Percentiles rank a stretch among this genome's conserved stretches.
phyloP scores from a whole-genome alignment of 2,329 filamentous ascomycete species.

The Botrytis deweyae region DNA sequence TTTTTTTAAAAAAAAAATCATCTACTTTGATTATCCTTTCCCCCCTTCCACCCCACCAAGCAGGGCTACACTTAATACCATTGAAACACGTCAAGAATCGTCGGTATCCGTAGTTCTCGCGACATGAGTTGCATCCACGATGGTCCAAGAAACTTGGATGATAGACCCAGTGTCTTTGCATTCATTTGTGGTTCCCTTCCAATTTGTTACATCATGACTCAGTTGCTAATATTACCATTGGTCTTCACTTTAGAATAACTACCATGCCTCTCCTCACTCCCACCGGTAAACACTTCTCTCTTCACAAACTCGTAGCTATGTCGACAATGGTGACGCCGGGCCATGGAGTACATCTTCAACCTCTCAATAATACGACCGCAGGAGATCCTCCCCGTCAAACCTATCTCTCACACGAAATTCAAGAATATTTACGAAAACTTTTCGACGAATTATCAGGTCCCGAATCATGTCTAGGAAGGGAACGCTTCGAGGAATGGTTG shows the following conservation, averaged over 20 bases:
- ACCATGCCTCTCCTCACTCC: conserved; percentile 33
- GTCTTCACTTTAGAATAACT: conserved; percentile 12
- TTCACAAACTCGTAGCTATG: conserved; percentile 41
- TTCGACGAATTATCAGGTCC: conserved; percentile 47
- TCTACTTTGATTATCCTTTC: background rate
- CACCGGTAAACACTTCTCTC: conserved; percentile 36
- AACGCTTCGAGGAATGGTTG: conserved; percentile 52
- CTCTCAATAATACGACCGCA: conserved; percentile 17
- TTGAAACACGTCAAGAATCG: background rate
- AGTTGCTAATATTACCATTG: conserved; percentile 14
- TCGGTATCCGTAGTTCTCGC: background rate
- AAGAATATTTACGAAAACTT: conserved; percentile 48
- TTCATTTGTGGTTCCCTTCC: conserved; percentile 10
- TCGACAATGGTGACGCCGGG: conserved; percentile 37
- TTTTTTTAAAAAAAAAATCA: background rate
- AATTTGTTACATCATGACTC: background rate
- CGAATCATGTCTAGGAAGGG: conserved; percentile 40
- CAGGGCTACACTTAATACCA: conserved; percentile 4
- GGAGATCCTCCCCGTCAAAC: conserved; percentile 35
- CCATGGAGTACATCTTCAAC: conserved; percentile 30
- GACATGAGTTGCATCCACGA: background rate
- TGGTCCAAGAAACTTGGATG: background rate
- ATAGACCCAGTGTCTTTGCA: conserved; percentile 16
- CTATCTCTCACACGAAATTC: conserved; percentile 50
- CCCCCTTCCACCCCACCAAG: conserved; percentile 6